Evolutionary conservation across 1,284 basidiomycete genomes (phyloP).

Genomic region (Tilletia indica): DNA sequence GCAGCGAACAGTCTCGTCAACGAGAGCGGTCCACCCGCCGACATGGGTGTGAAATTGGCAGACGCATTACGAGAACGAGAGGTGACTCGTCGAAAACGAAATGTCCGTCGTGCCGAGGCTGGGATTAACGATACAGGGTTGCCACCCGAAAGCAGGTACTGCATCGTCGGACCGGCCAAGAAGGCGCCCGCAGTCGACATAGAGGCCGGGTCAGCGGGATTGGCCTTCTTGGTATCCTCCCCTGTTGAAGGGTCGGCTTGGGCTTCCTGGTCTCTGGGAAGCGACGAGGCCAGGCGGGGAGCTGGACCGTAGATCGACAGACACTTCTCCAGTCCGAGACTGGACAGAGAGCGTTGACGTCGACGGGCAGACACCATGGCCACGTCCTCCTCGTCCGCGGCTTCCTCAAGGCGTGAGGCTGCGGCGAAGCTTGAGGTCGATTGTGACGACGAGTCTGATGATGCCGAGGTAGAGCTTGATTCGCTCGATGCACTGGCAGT

Average conservation of each 20-base stretch:
- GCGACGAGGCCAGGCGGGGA: not conserved
- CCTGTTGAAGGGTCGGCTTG: not conserved
- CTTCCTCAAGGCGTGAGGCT: conserved; percentile 7
- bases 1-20: conserved; percentile 11
- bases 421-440: not conserved
- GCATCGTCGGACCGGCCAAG: conserved; percentile 12
- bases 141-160: conserved; percentile 16
- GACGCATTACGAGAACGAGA: conserved; percentile 7
- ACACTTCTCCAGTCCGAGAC: conserved; percentile 1
- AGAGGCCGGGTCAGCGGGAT: not conserved
- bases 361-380: not conserved
- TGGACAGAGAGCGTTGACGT: not conserved
- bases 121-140: conserved; percentile 6
- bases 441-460: not conserved
- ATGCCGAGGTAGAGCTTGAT: not conserved
- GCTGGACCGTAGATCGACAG: not conserved
- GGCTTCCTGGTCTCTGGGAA: not conserved
- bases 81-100: conserved; percentile 10
- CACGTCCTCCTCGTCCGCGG: not conserved
- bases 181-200: not conserved
- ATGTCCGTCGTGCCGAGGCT: not conserved
- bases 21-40: conserved; percentile 14
- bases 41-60: conserved; percentile 4
- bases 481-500: not conserved
- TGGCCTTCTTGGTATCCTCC: not conserved